Conservation (phyloP, 2,329 filamentous ascomycete species). For the Niveomyces coronatus region DNA sequence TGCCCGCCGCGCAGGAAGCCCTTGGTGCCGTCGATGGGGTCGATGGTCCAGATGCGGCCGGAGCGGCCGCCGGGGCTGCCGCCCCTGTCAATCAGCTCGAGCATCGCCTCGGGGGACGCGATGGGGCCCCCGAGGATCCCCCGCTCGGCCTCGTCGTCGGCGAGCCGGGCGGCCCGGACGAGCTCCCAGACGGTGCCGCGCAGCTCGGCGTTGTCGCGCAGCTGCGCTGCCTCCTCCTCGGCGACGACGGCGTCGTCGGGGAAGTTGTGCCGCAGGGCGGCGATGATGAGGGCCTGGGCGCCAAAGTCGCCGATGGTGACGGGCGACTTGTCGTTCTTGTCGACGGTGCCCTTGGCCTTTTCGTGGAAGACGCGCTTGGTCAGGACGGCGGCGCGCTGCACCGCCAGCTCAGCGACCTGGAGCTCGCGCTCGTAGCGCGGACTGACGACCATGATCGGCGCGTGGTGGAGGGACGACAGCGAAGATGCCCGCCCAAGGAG, state of each 20-base stretch:
- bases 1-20: slow-evolving; percentile 93
- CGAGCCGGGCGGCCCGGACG: slow-evolving; percentile 61
- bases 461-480: slow-evolving; percentile 15
- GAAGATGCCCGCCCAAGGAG: slow-evolving; percentile 9
- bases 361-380: slow-evolving; percentile 54
- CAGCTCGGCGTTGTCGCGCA: slow-evolving; percentile 61
- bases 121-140: slow-evolving; percentile 61
- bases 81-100: slow-evolving; percentile 56
- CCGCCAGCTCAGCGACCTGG: slow-evolving; percentile 74
- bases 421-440: slow-evolving; percentile 65
- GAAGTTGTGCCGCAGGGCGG: slow-evolving; percentile 81
- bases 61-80: slow-evolving; percentile 59
- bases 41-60: slow-evolving; percentile 88
- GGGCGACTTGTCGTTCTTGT: slow-evolving; percentile 87
- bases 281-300: slow-evolving; percentile 91
- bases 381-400: slow-evolving; percentile 60
- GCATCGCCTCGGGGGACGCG: slow-evolving; percentile 54
- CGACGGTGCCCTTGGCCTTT: slow-evolving; percentile 83
- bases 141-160: slow-evolving; percentile 43
- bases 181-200: slow-evolving; percentile 68
- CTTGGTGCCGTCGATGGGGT: slow-evolving; percentile 96
- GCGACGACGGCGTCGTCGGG: slow-evolving; percentile 85
- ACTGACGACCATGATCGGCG: slow-evolving; percentile 26
- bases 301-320: slow-evolving; percentile 98
- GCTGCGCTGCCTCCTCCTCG: slow-evolving; percentile 80